phyloP scores from a whole-genome alignment of 2,329 filamentous ascomycete genomes.

The Ophiostoma piceae region DNA sequence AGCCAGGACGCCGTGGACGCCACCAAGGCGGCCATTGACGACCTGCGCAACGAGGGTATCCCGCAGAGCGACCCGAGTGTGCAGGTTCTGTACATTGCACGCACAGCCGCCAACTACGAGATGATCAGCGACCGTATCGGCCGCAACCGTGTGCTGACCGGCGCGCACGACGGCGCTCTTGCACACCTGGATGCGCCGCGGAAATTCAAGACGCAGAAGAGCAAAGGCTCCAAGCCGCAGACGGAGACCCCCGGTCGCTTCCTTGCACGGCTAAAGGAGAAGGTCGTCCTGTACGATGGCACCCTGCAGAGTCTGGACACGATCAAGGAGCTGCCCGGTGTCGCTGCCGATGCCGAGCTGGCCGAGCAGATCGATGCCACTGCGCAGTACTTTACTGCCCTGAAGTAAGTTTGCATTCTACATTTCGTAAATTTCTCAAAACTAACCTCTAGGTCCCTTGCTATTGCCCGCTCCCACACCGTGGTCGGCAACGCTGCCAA shows the following conservation, averaged over 20 bases:
- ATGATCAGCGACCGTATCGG: slow-evolving; percentile 93
- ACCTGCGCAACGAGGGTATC: slow-evolving; percentile 76
- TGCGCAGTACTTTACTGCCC: slow-evolving; percentile 73
- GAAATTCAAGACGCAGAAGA: slow-evolving; percentile 32
- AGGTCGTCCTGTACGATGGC: slow-evolving; percentile 83
- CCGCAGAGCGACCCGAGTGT: slow-evolving; percentile 78
- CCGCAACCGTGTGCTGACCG: slow-evolving; percentile 82
- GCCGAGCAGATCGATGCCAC: slow-evolving; percentile 73
- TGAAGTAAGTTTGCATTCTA: slow-evolving; percentile 40
- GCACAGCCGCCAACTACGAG: slow-evolving; percentile 88
- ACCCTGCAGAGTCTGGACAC: slow-evolving; percentile 87
- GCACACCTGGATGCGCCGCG: slow-evolving; percentile 43
- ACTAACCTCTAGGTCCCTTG: slow-evolving; percentile 50
- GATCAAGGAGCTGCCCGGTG: slow-evolving; percentile 81
- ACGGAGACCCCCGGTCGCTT: slow-evolving; percentile 69
- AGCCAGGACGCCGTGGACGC: slow-evolving; percentile 93
- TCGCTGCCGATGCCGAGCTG: slow-evolving; percentile 75
- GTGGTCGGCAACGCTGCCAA: slow-evolving; percentile 67
- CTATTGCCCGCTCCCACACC: slow-evolving; percentile 78
- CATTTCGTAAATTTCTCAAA: too few species aligned
- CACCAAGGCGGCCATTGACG: slow-evolving; percentile 88
- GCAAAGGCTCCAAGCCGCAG: slow-evolving; percentile 32
- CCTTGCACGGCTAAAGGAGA: slow-evolving; percentile 75
- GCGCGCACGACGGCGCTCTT: slow-evolving; percentile 69
- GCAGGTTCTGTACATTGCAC: slow-evolving; percentile 87